phyloP scores from a whole-genome alignment of 306 rosid species.

The Arachis hypogaea region DNA sequence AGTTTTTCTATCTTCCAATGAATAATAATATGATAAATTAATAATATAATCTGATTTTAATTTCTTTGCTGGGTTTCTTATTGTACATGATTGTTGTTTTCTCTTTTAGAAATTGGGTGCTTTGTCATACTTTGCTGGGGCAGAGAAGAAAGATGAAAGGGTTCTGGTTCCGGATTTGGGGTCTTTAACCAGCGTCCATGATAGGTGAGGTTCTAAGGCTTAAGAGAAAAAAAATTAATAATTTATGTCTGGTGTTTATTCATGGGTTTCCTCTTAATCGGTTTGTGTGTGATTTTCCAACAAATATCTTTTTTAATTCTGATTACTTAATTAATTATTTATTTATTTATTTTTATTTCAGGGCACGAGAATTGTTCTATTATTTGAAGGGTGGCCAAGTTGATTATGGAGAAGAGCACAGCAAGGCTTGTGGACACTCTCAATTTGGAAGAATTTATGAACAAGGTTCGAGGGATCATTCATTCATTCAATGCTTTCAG shows the following conservation, averaged over 20 bases:
- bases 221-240: background rate
- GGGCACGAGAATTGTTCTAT: constrained; percentile 96
- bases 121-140: constrained; percentile 90
- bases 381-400: constrained; percentile 95
- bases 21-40: too few species aligned
- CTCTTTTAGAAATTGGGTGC: constrained; percentile 76
- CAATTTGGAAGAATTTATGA: constrained; percentile 82
- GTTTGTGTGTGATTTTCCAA: background rate
- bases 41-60: background rate
- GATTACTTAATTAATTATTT: background rate
- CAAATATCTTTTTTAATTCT: background rate
- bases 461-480: constrained; percentile 58
- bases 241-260: background rate
- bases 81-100: background rate
- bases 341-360: constrained; percentile 40
- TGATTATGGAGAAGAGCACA: constrained; percentile 92
- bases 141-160: constrained; percentile 94
- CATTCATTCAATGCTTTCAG: constrained; percentile 22
- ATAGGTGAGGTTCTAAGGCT: constrained; percentile 55
- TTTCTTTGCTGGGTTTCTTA: background rate
- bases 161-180: constrained; percentile 99
- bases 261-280: background rate
- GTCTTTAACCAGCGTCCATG: constrained; percentile 85
- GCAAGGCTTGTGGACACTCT: constrained; percentile 84
- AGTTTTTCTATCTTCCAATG: too few species aligned